Evolutionary conservation across 768 basidiomycete species (phyloP).

Genomic region (Psilocybe sp.): DNA sequence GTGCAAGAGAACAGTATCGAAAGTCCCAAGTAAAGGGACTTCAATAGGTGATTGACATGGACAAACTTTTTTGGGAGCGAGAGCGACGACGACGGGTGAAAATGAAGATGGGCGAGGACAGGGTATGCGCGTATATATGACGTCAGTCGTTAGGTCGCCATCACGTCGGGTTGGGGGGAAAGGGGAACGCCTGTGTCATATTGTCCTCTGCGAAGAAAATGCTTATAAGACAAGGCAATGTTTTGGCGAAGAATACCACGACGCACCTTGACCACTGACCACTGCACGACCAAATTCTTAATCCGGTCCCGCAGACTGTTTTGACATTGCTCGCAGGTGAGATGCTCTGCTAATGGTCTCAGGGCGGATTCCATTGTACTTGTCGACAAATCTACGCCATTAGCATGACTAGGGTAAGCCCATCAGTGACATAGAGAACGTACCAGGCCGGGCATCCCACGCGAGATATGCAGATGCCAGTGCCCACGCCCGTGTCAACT

Average conservation of each 20-base stretch:
- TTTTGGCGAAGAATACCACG: neutral
- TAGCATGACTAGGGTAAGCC: conserved; percentile 11
- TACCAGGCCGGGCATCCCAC: conserved; percentile 82
- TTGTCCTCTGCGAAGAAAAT: conserved; percentile 44
- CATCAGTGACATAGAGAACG: conserved; percentile 13
- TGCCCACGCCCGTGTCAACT: conserved; percentile 77
- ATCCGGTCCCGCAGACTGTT: conserved; percentile 61
- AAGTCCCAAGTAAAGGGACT: too few relatives aligned
- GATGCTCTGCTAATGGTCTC: conserved; percentile 63
- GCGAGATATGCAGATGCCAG: conserved; percentile 79
- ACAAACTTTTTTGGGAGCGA: too few relatives aligned
- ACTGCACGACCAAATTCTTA: conserved; percentile 66
- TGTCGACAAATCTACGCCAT: conserved; percentile 62
- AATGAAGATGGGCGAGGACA: neutral
- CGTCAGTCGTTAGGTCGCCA: neutral
- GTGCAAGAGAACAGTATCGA: too few relatives aligned
- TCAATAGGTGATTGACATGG: too few relatives aligned
- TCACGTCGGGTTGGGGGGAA: neutral
- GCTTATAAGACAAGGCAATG: conserved; percentile 1
- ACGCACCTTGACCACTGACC: conserved; percentile 76
- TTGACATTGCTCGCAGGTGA: conserved; percentile 70
- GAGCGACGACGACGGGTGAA: too few relatives aligned
- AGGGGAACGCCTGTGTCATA: conserved; percentile 32
- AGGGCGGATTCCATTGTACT: conserved; percentile 71
- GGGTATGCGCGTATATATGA: neutral